Percentiles rank a stretch among this genome's conserved stretches.
These are phyloP conservation scores for Microsporum canis DNA, from an alignment of 2,329 filamentous ascomycete species.

Conservation along the genomic window DNA sequence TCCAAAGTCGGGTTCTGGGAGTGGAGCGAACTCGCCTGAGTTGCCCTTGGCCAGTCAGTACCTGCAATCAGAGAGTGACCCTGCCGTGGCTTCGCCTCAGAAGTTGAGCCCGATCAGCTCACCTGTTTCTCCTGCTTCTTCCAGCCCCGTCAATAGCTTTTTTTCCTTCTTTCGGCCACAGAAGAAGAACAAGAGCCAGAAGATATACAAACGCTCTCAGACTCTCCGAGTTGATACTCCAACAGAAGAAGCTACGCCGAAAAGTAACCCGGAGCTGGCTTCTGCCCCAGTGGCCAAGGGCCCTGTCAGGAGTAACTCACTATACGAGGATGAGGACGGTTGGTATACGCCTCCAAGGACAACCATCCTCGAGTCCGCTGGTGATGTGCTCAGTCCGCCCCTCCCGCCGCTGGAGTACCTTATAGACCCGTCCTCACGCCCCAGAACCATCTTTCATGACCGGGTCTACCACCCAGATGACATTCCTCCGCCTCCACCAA, in stretches of 20 bases:
- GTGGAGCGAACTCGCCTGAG: slow-evolving; percentile 4
- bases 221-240: slow-evolving; percentile 42
- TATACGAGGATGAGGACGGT: slow-evolving; percentile 35
- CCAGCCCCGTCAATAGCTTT: slow-evolving; percentile 50
- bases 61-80: slow-evolving; percentile 8
- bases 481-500: slow-evolving; percentile 65
- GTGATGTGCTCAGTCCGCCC: slow-evolving; percentile 82
- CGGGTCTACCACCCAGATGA: slow-evolving; percentile 88
- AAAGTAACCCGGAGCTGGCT: neutral
- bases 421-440: slow-evolving; percentile 67
- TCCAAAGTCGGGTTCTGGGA: slow-evolving; percentile 1
- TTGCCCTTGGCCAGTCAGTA: slow-evolving; percentile 15
- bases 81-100: slow-evolving; percentile 5
- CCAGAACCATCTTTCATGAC: slow-evolving; percentile 92
- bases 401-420: slow-evolving; percentile 72
- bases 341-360: slow-evolving; percentile 71
- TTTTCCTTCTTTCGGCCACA: slow-evolving; percentile 62
- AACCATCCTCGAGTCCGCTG: slow-evolving; percentile 88
- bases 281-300: slow-evolving; percentile 13
- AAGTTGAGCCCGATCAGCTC: neutral
- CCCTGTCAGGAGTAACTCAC: slow-evolving; percentile 41
- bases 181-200: slow-evolving; percentile 37
- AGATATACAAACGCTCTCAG: slow-evolving; percentile 67
- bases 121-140: slow-evolving; percentile 19
- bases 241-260: neutral